Evolutionary conservation across 495 filamentous ascomycete genomes (phyloP).

Genomic region (Podospora conica): DNA sequence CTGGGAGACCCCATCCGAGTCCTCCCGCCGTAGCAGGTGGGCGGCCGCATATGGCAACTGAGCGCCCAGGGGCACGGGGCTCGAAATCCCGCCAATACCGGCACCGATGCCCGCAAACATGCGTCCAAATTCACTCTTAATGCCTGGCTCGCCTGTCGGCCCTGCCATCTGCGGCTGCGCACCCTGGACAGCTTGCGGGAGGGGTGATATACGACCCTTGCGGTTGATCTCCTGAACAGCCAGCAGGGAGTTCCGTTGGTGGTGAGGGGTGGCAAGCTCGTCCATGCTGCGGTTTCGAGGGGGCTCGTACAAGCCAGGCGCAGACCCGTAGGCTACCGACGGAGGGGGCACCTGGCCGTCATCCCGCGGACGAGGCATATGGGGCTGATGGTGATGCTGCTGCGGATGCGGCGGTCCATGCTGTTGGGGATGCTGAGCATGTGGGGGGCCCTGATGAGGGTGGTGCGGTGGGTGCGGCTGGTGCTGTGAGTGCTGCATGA

Average conservation of each 20-base stretch:
- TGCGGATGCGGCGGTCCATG: conserved; percentile 28
- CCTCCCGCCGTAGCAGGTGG: conserved; percentile 39
- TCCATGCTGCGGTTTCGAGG: conserved; percentile 46
- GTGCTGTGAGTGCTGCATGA: conserved; percentile 18
- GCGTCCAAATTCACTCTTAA: conserved; percentile 86
- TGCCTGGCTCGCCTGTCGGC: conserved; percentile 69
- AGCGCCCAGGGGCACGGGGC: conserved; percentile 44
- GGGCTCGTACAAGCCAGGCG: conserved; percentile 33
- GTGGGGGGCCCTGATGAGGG: conserved; percentile 31
- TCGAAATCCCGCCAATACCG: conserved; percentile 61
- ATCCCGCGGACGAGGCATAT: conserved; percentile 23
- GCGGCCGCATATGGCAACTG: conserved; percentile 39
- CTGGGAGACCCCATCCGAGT: conserved; percentile 33
- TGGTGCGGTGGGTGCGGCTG: conserved; percentile 15
- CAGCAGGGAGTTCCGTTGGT: conserved; percentile 43
- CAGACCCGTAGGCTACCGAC: conserved; percentile 38
- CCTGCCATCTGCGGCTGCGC: conserved; percentile 73
- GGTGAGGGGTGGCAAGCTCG: conserved; percentile 48
- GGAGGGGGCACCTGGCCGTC: conserved; percentile 38
- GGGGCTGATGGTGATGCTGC: conserved; percentile 25
- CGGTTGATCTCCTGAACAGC: conserved; percentile 60
- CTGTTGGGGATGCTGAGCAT: conserved; percentile 25
- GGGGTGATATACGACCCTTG: conserved; percentile 62
- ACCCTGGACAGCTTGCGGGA: conserved; percentile 89
- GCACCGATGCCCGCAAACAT: conserved; percentile 90